A percentile compares a stretch with the other conserved stretches of the same genome.
These are phyloP conservation scores for Stellera chamaejasme DNA, from an alignment of 345 rosid species.

Conservation along the genomic window DNA sequence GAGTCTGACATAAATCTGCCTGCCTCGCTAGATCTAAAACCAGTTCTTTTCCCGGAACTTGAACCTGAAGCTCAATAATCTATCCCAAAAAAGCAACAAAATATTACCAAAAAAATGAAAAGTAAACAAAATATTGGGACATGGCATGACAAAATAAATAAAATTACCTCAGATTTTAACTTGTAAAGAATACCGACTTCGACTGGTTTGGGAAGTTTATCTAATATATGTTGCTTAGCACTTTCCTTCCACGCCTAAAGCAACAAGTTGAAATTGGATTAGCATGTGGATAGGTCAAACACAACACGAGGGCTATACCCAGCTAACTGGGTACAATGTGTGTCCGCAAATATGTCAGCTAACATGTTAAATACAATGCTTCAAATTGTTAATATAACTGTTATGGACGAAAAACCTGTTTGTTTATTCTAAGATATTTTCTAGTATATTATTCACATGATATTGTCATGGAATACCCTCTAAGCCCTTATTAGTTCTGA, in stretches of 20 bases:
- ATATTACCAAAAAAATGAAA: conserved; percentile 11
- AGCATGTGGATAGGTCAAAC: background rate
- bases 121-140: background rate
- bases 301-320: too few relatives aligned
- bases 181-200: conserved; percentile 55
- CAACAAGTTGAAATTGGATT: conserved; percentile 12
- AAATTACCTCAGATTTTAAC: conserved; percentile 69
- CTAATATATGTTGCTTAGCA: conserved; percentile 38
- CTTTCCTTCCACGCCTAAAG: conserved; percentile 52
- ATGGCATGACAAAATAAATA: conserved; percentile 8
- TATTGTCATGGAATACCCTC: too few relatives aligned
- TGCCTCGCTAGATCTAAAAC: conserved; percentile 40
- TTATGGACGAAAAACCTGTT: too few relatives aligned
- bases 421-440: too few relatives aligned
- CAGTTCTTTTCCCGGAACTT: conserved; percentile 51
- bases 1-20: conserved; percentile 52
- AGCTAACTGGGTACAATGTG: too few relatives aligned
- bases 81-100: conserved; percentile 19
- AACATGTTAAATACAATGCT: too few relatives aligned
- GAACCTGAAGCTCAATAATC: conserved; percentile 67
- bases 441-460: too few relatives aligned
- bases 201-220: conserved; percentile 28
- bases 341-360: too few relatives aligned
- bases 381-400: too few relatives aligned
- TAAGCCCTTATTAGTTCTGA: too few relatives aligned